Conservation (phyloP, 2,329 filamentous ascomycete genomes). For the Simplicillium sp. region DNA sequence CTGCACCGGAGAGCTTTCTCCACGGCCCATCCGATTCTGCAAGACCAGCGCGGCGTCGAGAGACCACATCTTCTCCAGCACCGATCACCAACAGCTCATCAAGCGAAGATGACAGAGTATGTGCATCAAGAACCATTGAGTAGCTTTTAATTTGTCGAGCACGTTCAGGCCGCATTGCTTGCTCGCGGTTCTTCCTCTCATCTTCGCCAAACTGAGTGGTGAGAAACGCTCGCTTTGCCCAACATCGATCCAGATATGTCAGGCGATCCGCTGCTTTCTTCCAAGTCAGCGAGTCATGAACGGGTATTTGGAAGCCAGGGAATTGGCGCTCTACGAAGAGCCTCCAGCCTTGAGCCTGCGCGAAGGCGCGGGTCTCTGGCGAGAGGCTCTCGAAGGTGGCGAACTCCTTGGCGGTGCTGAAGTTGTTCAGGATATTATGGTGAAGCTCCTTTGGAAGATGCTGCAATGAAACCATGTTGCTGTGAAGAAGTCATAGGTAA, state of each 20-base stretch:
- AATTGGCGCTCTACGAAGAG: neutral
- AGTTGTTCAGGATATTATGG: constrained; percentile 34
- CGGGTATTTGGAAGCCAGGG: constrained; percentile 19
- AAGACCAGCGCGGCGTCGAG: constrained; percentile 24
- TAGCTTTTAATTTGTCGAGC: constrained; percentile 27
- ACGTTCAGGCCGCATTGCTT: constrained; percentile 8
- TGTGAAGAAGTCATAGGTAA: constrained; percentile 1
- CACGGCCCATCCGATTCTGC: constrained; percentile 18
- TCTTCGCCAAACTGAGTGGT: constrained; percentile 16
- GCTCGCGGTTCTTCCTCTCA: constrained; percentile 8
- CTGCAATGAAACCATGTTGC: constrained; percentile 23
- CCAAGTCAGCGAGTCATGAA: constrained; percentile 26
- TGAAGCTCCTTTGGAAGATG: constrained; percentile 40
- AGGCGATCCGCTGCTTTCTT: constrained; percentile 30
- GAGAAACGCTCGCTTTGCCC: constrained; percentile 38
- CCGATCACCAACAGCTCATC: constrained; percentile 41
- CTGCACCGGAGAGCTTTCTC: constrained; percentile 26
- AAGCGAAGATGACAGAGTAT: constrained; percentile 21
- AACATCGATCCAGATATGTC: constrained; percentile 41
- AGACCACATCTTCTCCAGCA: constrained; percentile 40
- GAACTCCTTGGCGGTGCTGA: constrained; percentile 39
- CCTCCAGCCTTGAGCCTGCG: constrained; percentile 18
- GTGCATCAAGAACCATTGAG: constrained; percentile 38
- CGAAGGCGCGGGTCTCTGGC: constrained; percentile 27
- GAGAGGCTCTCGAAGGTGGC: constrained; percentile 28